Evolutionary conservation across 2,329 filamentous ascomycete species (phyloP), one percentile per base, ranked within the genome.

Genomic region (Monosporascus sp.): DNA sequence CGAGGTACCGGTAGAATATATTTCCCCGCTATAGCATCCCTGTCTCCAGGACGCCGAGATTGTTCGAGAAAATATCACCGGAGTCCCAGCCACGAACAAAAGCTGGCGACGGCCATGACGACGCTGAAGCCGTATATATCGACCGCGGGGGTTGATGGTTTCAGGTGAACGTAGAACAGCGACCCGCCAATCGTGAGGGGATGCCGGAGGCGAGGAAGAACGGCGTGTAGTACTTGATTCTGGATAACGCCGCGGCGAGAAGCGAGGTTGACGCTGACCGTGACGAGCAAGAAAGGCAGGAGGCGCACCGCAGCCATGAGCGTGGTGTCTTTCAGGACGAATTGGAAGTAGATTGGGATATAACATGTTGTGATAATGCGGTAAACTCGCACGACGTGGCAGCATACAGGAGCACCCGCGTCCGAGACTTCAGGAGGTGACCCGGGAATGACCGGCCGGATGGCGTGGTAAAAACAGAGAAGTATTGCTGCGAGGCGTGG

Each of bases 311-410:
- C 73, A 5, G 73, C 69, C 43, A 65, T 55, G 11, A 77, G 56
- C 0, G 72, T 65, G 2, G 52, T 60, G 50, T 80, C 78, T 3
- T 68, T 67, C 4, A 65, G 63, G 1, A 69, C 70, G 59, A 79
- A 81, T 53, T 77, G 72, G 65, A 81, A 81, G 63, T 72, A 79
- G 7, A 81, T 62, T 0, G 79, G 78, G 28, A 79, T 74, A 61
- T 75, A 81, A 60, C 78, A 81, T 22, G 75, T 64, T 0, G 68
- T 49, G 43, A 75, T 41, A 71, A 58, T 3, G 61, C 62, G 2
- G 67, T 66, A 15, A 58, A 66, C 3, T 64, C 62, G 20, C 61
- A 61, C 5, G 70, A 65, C 1, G 67, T 73, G 7, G 61, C 59
- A 24, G 74, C 55, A 56, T 72, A 75, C 0, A 82, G 63, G 1